phyloP scores from a whole-genome alignment of 805 yeast genomes.

The Tetrapisispora pingtungensis region DNA sequence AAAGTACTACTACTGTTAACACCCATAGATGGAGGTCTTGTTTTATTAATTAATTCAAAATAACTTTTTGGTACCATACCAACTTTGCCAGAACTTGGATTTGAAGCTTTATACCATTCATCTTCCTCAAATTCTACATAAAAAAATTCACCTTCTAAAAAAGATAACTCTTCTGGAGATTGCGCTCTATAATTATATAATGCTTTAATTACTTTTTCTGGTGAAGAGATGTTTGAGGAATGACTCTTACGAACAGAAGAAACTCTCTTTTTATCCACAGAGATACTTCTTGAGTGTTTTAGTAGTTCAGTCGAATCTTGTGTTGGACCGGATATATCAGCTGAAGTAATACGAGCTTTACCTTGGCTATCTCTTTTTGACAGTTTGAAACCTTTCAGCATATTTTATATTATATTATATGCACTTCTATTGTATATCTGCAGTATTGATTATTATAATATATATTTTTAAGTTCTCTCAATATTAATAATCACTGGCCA shows the following conservation, averaged over 20 bases:
- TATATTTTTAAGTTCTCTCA: too few species aligned
- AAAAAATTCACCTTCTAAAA: slow-evolving; percentile 78
- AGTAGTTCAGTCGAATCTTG: slow-evolving; percentile 12
- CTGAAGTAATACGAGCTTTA: slow-evolving; percentile 26
- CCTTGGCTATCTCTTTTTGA: slow-evolving; percentile 21
- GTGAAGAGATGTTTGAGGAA: slow-evolving; percentile 27
- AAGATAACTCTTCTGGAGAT: slow-evolving; percentile 70
- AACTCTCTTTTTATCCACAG: slow-evolving; percentile 11
- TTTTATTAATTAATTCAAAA: slow-evolving; percentile 68
- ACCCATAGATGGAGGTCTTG: slow-evolving; percentile 32
- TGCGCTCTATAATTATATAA: slow-evolving; percentile 67
- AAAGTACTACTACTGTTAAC: not conserved
- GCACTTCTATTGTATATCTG: too few species aligned
- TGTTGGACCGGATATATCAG: slow-evolving; percentile 30
- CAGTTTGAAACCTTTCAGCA: slow-evolving; percentile 25
- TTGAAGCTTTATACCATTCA: slow-evolving; percentile 81
- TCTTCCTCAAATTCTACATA: slow-evolving; percentile 59
- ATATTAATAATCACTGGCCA: too few species aligned
- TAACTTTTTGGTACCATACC: slow-evolving; percentile 85
- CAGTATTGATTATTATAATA: too few species aligned
- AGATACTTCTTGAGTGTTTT: slow-evolving; percentile 20
- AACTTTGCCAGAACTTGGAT: slow-evolving; percentile 63
- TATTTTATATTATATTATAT: not conserved
- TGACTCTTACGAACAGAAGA: slow-evolving; percentile 6
- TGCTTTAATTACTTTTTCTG: slow-evolving; percentile 79